phyloP scores from a whole-genome alignment of 768 basidiomycete species.

The Suillus subluteus region DNA sequence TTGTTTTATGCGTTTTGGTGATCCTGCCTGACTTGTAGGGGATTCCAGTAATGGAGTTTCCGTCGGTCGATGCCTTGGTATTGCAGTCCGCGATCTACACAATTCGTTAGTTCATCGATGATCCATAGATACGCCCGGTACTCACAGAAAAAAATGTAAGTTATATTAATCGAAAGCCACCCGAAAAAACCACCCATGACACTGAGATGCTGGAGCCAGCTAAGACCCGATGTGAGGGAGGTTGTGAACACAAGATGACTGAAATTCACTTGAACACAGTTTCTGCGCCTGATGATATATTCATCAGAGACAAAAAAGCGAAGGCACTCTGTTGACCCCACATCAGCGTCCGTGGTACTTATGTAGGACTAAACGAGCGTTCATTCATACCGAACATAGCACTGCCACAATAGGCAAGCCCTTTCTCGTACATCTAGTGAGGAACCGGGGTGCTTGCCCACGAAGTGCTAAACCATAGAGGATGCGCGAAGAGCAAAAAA shows the following conservation, averaged over 20 bases:
- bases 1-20: slow-evolving; percentile 29
- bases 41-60: slow-evolving; percentile 62
- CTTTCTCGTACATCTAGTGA: slow-evolving; percentile 46
- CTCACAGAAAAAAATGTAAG: slow-evolving; percentile 70
- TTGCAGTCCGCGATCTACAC: slow-evolving; percentile 64
- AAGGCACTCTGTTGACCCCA: slow-evolving; percentile 39
- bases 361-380: background rate
- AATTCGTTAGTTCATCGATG: slow-evolving; percentile 1
- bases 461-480: slow-evolving; percentile 46
- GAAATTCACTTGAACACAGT: slow-evolving; percentile 29
- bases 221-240: slow-evolving; percentile 21
- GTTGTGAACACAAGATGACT: background rate
- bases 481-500: slow-evolving; percentile 54
- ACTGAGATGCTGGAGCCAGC: slow-evolving; percentile 69
- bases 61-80: slow-evolving; percentile 68
- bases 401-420: slow-evolving; percentile 50
- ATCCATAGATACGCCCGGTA: slow-evolving; percentile 11
- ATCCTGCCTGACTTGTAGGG: slow-evolving; percentile 41
- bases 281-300: slow-evolving; percentile 51
- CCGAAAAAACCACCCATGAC: slow-evolving; percentile 66
- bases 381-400: slow-evolving; percentile 28
- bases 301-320: slow-evolving; percentile 62
- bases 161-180: slow-evolving; percentile 69
- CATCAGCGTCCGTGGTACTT: slow-evolving; percentile 3
- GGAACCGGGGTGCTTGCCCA: slow-evolving; percentile 52